These are phyloP conservation scores for Leucoagaricus sp. DNA, from an alignment of 1,284 basidiomycete genomes.

Conservation along the genomic window DNA sequence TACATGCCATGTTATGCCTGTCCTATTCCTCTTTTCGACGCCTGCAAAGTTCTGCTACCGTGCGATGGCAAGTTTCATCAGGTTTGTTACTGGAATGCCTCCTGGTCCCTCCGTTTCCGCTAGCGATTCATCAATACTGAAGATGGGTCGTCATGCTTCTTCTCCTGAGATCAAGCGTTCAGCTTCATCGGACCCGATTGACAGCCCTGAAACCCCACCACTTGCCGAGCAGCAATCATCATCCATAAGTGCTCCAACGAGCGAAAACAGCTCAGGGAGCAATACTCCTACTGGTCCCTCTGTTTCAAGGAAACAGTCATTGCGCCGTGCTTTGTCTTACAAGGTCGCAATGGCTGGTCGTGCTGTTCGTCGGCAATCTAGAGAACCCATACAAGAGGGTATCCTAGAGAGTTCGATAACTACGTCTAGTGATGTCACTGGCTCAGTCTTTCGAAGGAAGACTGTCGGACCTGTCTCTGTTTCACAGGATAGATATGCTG, in stretches of 20 bases:
- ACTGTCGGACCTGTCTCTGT: constrained; percentile 25
- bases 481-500: constrained; percentile 51
- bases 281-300: neutral
- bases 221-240: neutral
- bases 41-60: constrained; percentile 81
- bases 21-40: constrained; percentile 82
- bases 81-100: constrained; percentile 57
- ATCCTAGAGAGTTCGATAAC: neutral
- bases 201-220: neutral
- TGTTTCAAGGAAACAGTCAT: constrained; percentile 6
- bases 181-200: constrained; percentile 9
- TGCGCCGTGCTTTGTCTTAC: constrained; percentile 21
- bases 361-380: constrained; percentile 10
- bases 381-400: neutral
- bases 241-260: neutral
- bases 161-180: neutral
- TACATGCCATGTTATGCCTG: constrained; percentile 73
- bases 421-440: neutral
- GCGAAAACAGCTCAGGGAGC: neutral
- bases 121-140: constrained; percentile 13
- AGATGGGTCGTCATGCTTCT: neutral
- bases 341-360: constrained; percentile 17
- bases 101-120: constrained; percentile 20
- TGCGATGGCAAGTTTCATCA: constrained; percentile 68
- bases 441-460: neutral